Base-by-base conservation (phyloP, 108 stramenopile genomes). In the Pseudonitzschia multistriata region DNA sequence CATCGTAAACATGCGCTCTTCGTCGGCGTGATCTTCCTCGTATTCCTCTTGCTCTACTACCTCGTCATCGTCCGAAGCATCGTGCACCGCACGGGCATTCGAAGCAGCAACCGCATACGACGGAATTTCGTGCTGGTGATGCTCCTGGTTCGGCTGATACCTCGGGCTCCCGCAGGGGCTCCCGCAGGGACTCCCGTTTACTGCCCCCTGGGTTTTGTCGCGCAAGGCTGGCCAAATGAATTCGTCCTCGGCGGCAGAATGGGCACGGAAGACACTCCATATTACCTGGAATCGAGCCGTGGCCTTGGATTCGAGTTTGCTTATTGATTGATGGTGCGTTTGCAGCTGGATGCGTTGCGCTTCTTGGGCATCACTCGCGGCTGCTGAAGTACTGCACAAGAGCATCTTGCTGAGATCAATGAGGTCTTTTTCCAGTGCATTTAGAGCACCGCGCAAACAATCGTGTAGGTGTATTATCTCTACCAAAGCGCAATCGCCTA, bases 201-300 rank as follows among this genome's bases (percentile, higher is more conserved):
- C 66, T n/a, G 67, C 66, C 50, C 77, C 72, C 54, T 83, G 78
- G 60, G 84, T 87, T 69, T 94, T 94, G 31, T 64, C 62, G 64
- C 81, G 74, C 61, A 97, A 70, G n/a, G 92, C 92, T 1, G 97
- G 97, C 97, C 97, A 97, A 59, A 97, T 97, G 52, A 94, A 92
- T 69, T 97, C 95, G 77, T 97, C 97, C 70, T 97, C 97, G 15
- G 97, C 97, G 5, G 91, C 85, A n/a, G 88, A 90, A 79, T 97
- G 97, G 19, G 95, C 93, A 29, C 89, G 91, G 72, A 97, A 97
- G 34, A 97, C 97, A 39, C 80, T 83, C 91, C 94, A 95, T 62
- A 97, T 94, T 8, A 96, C 92, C 49, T 92, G 83, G 74, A 97
- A 97, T 48, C 95, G 80, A 48, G 90, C 89, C 22, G 87, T 85